These are phyloP conservation scores for Candida hungchunana DNA, from an alignment of 805 yeast species.

Conservation along the genomic window DNA sequence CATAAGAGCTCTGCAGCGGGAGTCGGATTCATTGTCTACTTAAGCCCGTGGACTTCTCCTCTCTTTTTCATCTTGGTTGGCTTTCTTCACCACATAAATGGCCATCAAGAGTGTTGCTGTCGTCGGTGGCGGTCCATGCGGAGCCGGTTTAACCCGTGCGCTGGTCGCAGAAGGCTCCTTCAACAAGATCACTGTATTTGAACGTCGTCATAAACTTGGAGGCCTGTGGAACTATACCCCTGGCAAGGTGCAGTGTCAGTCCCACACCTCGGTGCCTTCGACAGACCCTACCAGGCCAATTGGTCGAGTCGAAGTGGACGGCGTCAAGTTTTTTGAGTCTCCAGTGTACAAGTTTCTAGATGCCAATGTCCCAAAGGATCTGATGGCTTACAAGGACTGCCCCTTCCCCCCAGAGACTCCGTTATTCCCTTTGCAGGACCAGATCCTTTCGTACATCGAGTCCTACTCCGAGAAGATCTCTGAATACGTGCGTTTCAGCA, in stretches of 20 bases:
- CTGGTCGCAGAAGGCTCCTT: slow-evolving; percentile 46
- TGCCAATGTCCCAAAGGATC: slow-evolving; percentile 59
- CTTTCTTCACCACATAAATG: no score
- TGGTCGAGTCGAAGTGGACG: slow-evolving; percentile 17
- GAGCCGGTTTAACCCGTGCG: slow-evolving; percentile 63
- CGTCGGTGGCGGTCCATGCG: slow-evolving; percentile 78
- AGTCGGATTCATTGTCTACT: no score
- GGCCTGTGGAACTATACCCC: slow-evolving; percentile 69
- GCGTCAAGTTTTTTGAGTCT: slow-evolving; percentile 38
- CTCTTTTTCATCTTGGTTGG: no score
- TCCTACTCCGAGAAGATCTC: slow-evolving; percentile 46
- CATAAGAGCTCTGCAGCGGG: no score
- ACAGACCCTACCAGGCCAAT: slow-evolving; percentile 23
- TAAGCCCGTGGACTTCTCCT: no score
- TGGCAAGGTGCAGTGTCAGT: slow-evolving; percentile 10
- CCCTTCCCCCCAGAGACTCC: slow-evolving; percentile 46
- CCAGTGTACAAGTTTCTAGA: slow-evolving; percentile 65
- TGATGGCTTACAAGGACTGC: slow-evolving; percentile 61
- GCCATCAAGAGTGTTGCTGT: slow-evolving; percentile 44
- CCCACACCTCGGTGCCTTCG: slow-evolving; percentile 27
- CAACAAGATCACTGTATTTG: slow-evolving; percentile 52
- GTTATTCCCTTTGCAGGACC: slow-evolving; percentile 54
- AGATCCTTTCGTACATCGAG: slow-evolving; percentile 58
- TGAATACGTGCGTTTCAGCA: slow-evolving; percentile 38
- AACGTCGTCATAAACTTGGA: slow-evolving; percentile 55